Percentiles rank a stretch among this genome's conserved stretches.
Evolutionary conservation across 2,329 filamentous ascomycete genomes (phyloP).

Genomic region (Pseudogymnoascus pannorum): DNA sequence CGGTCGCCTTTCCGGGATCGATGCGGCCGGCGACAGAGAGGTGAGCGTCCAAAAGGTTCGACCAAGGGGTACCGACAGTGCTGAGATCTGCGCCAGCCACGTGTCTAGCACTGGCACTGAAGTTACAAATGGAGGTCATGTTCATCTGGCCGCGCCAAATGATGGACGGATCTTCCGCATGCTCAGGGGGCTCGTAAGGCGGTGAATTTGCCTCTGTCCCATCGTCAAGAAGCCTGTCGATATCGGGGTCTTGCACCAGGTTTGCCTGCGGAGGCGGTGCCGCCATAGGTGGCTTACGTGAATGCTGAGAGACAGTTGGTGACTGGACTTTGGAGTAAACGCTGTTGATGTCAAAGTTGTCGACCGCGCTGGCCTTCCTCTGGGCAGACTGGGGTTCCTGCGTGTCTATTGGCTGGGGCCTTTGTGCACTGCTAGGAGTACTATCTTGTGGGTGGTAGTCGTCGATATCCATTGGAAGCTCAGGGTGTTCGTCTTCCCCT

Average conservation of each 20-base stretch:
- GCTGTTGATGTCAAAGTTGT: slow-evolving; percentile 72
- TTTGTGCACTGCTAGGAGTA: slow-evolving; percentile 17
- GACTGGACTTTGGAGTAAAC: slow-evolving; percentile 80
- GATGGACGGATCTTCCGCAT: slow-evolving; percentile 59
- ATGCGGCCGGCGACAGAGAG: slow-evolving; percentile 74
- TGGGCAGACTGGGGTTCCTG: not conserved
- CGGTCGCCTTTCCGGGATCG: slow-evolving; percentile 71
- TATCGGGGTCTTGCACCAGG: slow-evolving; percentile 67
- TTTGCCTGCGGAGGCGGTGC: slow-evolving; percentile 34
- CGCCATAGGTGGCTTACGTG: slow-evolving; percentile 42
- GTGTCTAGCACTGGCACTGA: slow-evolving; percentile 70
- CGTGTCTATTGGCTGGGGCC: slow-evolving; percentile 18
- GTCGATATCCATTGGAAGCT: slow-evolving; percentile 26
- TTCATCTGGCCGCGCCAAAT: slow-evolving; percentile 70
- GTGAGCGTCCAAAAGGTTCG: slow-evolving; percentile 62
- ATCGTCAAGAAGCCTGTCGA: slow-evolving; percentile 81
- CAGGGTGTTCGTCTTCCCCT: slow-evolving; percentile 18
- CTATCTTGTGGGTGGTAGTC: slow-evolving; percentile 24
- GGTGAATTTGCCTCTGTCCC: slow-evolving; percentile 61
- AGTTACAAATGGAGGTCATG: slow-evolving; percentile 72
- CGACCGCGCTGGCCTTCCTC: slow-evolving; percentile 20
- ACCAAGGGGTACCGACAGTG: slow-evolving; percentile 52
- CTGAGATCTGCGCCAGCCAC: slow-evolving; percentile 77
- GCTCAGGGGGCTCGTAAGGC: slow-evolving; percentile 75
- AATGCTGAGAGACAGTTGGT: slow-evolving; percentile 45